Conservation (phyloP, 768 basidiomycete species). For the Mycena belliarum region DNA sequence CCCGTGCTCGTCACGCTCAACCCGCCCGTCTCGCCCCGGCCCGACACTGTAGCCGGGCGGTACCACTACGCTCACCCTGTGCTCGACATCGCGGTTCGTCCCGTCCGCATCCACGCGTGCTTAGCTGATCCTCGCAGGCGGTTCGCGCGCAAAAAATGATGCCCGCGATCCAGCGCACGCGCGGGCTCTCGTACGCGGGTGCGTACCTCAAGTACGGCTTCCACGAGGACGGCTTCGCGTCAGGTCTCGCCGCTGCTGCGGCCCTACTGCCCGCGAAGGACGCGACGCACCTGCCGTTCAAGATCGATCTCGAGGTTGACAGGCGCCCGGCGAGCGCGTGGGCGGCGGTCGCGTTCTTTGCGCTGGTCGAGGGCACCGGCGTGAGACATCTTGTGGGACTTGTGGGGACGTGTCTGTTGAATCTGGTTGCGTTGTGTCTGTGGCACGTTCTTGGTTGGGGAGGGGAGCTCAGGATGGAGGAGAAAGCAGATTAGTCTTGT, state of each 20-base stretch:
- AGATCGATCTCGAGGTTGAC: constrained; percentile 17
- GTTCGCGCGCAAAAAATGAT: constrained; percentile 56
- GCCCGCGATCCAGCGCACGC: constrained; percentile 57
- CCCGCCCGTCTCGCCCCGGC: constrained; percentile 61
- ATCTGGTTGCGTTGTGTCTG: constrained; percentile 5
- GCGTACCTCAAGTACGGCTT: constrained; percentile 80
- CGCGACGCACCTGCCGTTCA: constrained; percentile 4
- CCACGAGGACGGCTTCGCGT: constrained; percentile 77
- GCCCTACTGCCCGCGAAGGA: neutral
- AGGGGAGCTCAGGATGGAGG: neutral
- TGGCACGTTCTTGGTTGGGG: constrained; percentile 15
- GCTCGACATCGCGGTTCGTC: constrained; percentile 42
- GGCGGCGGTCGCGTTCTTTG: constrained; percentile 4
- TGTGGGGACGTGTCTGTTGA: constrained; percentile 4
- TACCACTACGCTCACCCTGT: constrained; percentile 73
- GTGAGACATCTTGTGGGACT: neutral
- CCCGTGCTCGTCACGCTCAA: constrained; percentile 74
- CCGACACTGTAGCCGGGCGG: constrained; percentile 45
- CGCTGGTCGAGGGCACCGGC: constrained; percentile 13
- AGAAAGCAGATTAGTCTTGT: neutral
- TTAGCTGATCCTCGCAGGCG: constrained; percentile 28
- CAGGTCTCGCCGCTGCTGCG: constrained; percentile 40
- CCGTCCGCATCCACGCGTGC: neutral
- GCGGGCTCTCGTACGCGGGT: constrained; percentile 65
- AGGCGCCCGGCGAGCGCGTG: constrained; percentile 14